Evolutionary conservation across 768 basidiomycete genomes (phyloP), one percentile per base, ranked within the genome.

Genomic region (Kwoniella pini): DNA sequence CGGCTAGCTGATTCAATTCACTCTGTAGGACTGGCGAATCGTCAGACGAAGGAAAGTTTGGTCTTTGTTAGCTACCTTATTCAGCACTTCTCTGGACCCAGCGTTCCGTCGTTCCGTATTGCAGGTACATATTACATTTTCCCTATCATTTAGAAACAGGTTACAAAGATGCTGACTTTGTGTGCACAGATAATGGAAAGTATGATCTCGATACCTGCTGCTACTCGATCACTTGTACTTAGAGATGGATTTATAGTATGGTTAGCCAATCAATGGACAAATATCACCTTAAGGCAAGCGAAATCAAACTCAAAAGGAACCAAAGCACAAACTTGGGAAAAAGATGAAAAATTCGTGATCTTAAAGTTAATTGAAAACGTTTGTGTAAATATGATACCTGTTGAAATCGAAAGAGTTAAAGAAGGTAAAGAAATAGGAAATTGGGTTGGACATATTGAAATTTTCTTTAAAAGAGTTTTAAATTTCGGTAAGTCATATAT

Each of bases 1-100:
- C 27, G 9, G n/a, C 10, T 36, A 55, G 38, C 21, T 60, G 19
- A 40, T 27, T 30, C 36, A 36, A 49, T 31, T 42, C 48, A 81
- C 82, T 26, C 0, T 83, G n/a, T n/a, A 85, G 40, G 93, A 97
- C 69, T 96, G 93, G 92, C 82, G 82, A 30, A 83, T 91, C 2
- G 76, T 94, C 54, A 86, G 86, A 68, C 82, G 90, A 44, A 80
- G 93, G 26, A 89, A 92, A 71, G 91, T 90, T 0, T 95, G 91
- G 89, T 90, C 91, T 63, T 80, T 95, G 27, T 78, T 95, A 1
- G 88, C 91, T 1, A 90, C 88, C 60, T 74, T 93, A 50, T 92
- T 87, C 78, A 87, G 90, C 64, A 85, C 86, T 60, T 84, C 85
- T 0, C 75, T 80, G 2, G 89, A 91, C 57, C 60, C 70, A 0